phyloP scores from a whole-genome alignment of 768 basidiomycete genomes.

The Agaricus blazei region DNA sequence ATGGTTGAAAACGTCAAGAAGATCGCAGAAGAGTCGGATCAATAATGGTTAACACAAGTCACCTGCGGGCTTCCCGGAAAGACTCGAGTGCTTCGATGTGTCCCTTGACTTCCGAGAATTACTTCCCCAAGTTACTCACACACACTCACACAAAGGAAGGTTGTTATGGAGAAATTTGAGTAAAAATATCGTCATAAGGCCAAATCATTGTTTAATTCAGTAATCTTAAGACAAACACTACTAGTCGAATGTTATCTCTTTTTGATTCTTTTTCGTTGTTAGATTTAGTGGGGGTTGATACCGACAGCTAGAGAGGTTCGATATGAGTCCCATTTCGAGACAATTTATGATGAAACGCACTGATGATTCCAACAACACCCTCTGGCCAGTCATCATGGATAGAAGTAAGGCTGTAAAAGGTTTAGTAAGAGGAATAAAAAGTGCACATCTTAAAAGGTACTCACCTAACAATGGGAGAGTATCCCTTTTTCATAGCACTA shows the following conservation, averaged over 20 bases:
- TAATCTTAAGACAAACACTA: too few relatives aligned
- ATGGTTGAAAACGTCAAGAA: too few relatives aligned
- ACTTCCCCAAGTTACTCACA: too few relatives aligned
- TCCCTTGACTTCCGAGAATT: too few relatives aligned
- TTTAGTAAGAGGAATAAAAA: background rate
- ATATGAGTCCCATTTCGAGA: background rate
- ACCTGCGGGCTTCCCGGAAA: too few relatives aligned
- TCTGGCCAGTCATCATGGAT: slow-evolving; percentile 11
- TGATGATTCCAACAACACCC: slow-evolving; percentile 9
- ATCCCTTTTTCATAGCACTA: slow-evolving; percentile 19
- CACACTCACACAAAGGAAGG: too few relatives aligned
- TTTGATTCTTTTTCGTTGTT: background rate
- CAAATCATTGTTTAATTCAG: background rate
- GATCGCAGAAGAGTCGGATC: too few relatives aligned
- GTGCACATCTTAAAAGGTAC: background rate
- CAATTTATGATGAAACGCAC: background rate
- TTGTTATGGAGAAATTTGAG: background rate
- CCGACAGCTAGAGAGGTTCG: background rate
- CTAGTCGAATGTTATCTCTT: too few relatives aligned
- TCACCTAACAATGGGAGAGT: slow-evolving; percentile 24
- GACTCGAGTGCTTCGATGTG: too few relatives aligned
- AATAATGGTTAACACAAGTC: too few relatives aligned
- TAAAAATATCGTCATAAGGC: background rate
- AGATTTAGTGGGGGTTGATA: background rate
- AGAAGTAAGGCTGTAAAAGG: background rate